Evolutionary conservation across 352 stramenopile species (phyloP), one percentile per base, ranked within the genome.

Genomic region (Phytopythium cucurbitacearum): DNA sequence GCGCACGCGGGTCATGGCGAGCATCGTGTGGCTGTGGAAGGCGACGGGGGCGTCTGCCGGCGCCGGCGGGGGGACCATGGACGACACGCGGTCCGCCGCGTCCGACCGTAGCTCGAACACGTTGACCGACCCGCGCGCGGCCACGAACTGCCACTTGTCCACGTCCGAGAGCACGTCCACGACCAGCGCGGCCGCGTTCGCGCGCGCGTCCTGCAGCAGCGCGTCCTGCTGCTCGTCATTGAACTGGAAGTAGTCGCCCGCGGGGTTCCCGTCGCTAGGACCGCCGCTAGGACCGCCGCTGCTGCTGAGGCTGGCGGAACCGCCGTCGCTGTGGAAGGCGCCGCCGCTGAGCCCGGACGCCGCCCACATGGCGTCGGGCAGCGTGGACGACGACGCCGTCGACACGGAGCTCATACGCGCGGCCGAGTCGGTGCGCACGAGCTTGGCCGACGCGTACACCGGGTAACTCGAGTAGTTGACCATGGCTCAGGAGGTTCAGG

Each of bases 61-160:
- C 9, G 39, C 15, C 35, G 71, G 53, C 0, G 65, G 35, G 1
- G 73, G 73, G 42, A 56, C 71, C 60, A 89, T 77, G 37, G 62
- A 67, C 32, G 73, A 75, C 41, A 88, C 74, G 50, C 71, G 72
- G 34, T 75, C 59, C 11, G 62, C 53, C 5, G 75, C 68, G 51
- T 81, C 69, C 28, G 60, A 49, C 16, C 66, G 71, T 32, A 89
- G 59, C 51, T 85, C 78, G 49, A 80, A 89, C 49, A 89, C 66
- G 42, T 78, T 60, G 15, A 89, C 61, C 15, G 59, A 39, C 3
- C 57, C 62, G 13, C 56, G 67, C 15, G 66, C 46, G 0, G 69
- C 73, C 32, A 83, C 64, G 49, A 83, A 86, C 40, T 76, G 69
- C 78, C 78, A 89, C 61, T 89, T 89, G 57, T 79, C 65, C 6